phyloP scores from a whole-genome alignment of 192 early-diverging fungal genomes.

The Paraglomus brasilianum region DNA sequence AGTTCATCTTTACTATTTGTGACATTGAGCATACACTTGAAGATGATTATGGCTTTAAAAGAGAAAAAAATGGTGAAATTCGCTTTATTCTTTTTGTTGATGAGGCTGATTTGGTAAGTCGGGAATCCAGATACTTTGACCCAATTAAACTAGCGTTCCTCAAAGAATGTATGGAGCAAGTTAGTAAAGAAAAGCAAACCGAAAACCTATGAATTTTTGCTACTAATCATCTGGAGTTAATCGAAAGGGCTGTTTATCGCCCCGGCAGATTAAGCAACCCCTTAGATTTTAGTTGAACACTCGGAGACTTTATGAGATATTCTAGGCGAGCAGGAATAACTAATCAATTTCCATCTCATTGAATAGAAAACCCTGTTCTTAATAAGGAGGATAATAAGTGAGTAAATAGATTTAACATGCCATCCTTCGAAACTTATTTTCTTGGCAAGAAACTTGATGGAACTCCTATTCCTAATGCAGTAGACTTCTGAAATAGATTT shows the following conservation, averaged over 20 bases:
- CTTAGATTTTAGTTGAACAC: conserved; percentile 13
- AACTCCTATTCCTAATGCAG: too few species aligned
- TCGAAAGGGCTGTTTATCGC: conserved; percentile 4
- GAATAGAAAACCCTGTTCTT: not conserved
- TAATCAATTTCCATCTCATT: not conserved
- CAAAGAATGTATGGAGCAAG: conserved; percentile 13
- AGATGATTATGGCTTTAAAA: conserved; percentile 9
- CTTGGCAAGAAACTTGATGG: too few species aligned
- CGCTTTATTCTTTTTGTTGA: conserved; percentile 19
- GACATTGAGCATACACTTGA: not conserved
- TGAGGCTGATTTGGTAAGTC: conserved; percentile 17
- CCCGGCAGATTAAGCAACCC: conserved; percentile 7
- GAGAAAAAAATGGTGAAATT: conserved; percentile 5
- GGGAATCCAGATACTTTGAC: not conserved
- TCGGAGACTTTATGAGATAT: conserved; percentile 6
- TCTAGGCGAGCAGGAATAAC: not conserved
- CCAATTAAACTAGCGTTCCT: conserved; percentile 10
- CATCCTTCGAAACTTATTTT: conserved; percentile 4
- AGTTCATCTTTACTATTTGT: conserved; percentile 11
- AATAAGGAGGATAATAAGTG: conserved; percentile 16
- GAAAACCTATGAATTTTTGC: conserved; percentile 16
- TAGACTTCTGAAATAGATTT: too few species aligned
- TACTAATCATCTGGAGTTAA: conserved; percentile 3
- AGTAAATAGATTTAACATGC: conserved; percentile 14
- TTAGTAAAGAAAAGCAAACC: conserved; percentile 2